Evolutionary conservation across 176 grass and related monocot species (phyloP), one percentile per base, ranked within the genome.

Genomic region (Carex scoparia): DNA sequence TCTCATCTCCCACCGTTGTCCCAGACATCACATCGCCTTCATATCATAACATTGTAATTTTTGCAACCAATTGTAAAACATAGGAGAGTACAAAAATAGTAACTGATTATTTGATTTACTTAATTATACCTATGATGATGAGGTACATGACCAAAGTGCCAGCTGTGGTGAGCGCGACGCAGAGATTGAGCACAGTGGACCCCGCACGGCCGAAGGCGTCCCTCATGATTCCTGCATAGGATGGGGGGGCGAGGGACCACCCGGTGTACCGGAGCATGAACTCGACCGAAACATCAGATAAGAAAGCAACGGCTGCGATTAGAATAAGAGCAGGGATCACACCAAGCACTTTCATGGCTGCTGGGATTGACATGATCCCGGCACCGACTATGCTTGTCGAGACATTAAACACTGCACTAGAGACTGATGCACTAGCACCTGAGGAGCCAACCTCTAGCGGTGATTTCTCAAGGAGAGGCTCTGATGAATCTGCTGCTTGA

Each of bases 281-380:
- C 86, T 98, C 89, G 8, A 91, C 89, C 5, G 91, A 93, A 56
- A 80, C 76, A 84, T 94, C 88, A 40, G 93, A 74, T 38, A 98
- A 88, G 69, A 84, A 88, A 14, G 89, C 89, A 49, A 88, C 83
- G 23, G 81, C 86, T 27, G 59, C 85, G 51, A 98, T 83, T 65
- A 98, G 79, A 23, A 82, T 0, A 6, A 95, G 64, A 42, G 89
- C 85, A 1, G 95, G 95, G 62, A 30, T 42, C 61, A 95, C 93
- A 0, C 95, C 95, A 68, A 98, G 93, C 5, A 98, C 85, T 5
- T 88, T 89, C 95, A 94, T 93, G 37, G 93, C 95, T 3, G 95
- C 93, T 6, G 95, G 93, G 68, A 98, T 91, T 38, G 95, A 98
- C 95, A 98, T 98, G 85, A 98, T 98, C 49, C 95, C 95, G 12